phyloP scores from a whole-genome alignment of 2,329 filamentous ascomycete species.

The Curvularia sp. region DNA sequence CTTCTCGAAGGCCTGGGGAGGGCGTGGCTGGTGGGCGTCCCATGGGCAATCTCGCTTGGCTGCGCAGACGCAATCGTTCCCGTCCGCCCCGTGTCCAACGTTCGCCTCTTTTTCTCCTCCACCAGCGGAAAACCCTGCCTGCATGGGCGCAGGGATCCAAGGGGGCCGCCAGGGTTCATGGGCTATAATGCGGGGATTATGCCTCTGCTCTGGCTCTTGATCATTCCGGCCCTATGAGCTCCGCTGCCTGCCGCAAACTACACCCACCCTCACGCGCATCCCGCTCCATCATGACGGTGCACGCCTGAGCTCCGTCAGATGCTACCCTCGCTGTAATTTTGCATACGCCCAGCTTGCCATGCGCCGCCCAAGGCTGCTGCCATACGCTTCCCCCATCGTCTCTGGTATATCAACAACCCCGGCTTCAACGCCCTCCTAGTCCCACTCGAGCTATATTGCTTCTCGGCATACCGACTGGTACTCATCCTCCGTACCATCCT shows the following conservation, averaged over 20 bases:
- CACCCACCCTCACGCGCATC: slow-evolving; percentile 7
- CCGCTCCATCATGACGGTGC: slow-evolving; percentile 21
- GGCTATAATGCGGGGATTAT: slow-evolving; percentile 46
- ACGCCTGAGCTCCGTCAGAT: slow-evolving; percentile 13
- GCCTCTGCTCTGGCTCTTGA: slow-evolving; percentile 32
- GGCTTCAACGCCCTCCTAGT: slow-evolving; percentile 18
- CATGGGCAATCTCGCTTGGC: slow-evolving; percentile 27
- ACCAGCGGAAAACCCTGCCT: slow-evolving; percentile 19
- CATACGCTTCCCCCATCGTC: slow-evolving; percentile 13
- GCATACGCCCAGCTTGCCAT: slow-evolving; percentile 29
- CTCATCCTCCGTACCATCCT: slow-evolving; percentile 16
- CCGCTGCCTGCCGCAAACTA: slow-evolving; percentile 19
- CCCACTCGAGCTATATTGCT: slow-evolving; percentile 24
- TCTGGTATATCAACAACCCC: slow-evolving; percentile 27
- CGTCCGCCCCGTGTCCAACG: slow-evolving; percentile 38
- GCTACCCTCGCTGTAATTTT: slow-evolving; percentile 12
- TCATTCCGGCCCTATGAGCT: slow-evolving; percentile 21
- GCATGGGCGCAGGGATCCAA: slow-evolving; percentile 20
- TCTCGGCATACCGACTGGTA: slow-evolving; percentile 14
- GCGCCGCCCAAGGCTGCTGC: slow-evolving; percentile 15
- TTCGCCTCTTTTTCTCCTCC: slow-evolving; percentile 28
- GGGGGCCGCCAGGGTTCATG: slow-evolving; percentile 7
- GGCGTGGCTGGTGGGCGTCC: slow-evolving; percentile 12
- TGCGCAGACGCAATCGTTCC: slow-evolving; percentile 26
- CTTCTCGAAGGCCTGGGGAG: slow-evolving; percentile 19